Percentiles rank a stretch among this genome's conserved stretches.
Evolutionary conservation across 2,329 filamentous ascomycete species (phyloP).

Genomic region (Ophiostoma piceae): DNA sequence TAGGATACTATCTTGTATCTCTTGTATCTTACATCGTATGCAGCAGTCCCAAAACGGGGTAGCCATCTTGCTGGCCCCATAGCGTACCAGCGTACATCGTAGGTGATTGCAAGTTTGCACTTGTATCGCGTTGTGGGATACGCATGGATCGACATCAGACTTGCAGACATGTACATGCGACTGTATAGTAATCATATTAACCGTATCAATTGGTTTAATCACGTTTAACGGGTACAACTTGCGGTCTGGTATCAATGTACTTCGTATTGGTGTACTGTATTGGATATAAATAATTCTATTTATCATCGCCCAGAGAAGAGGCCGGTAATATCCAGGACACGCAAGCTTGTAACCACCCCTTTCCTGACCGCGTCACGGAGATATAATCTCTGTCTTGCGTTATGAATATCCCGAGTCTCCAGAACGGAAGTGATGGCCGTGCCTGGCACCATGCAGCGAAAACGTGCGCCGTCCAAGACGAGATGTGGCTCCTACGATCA

Average conservation of each 20-base stretch:
- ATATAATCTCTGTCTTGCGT: not conserved
- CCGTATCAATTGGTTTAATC: not conserved
- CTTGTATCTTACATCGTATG: not conserved
- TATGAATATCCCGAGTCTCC: not conserved
- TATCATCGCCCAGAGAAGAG: not conserved
- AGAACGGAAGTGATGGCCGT: slow-evolving; percentile 2
- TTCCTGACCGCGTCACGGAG: not conserved
- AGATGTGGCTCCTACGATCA: not conserved
- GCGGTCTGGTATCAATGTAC: not conserved
- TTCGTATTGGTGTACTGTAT: not conserved
- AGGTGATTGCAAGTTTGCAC: not conserved
- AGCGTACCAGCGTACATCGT: not conserved
- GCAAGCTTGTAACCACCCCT: not conserved
- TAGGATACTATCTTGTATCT: not conserved
- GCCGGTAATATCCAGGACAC: not conserved
- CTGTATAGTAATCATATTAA: not conserved
- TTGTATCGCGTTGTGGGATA: not conserved
- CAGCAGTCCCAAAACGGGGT: not conserved
- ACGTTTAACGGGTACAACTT: not conserved
- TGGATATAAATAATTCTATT: too few relatives aligned
- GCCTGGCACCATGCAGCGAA: not conserved
- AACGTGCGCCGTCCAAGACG: not conserved
- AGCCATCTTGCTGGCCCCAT: not conserved
- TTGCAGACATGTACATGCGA: not conserved
- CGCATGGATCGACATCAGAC: not conserved